Conservation (phyloP, 208 protist species). For the Phytomonas serpens region DNA sequence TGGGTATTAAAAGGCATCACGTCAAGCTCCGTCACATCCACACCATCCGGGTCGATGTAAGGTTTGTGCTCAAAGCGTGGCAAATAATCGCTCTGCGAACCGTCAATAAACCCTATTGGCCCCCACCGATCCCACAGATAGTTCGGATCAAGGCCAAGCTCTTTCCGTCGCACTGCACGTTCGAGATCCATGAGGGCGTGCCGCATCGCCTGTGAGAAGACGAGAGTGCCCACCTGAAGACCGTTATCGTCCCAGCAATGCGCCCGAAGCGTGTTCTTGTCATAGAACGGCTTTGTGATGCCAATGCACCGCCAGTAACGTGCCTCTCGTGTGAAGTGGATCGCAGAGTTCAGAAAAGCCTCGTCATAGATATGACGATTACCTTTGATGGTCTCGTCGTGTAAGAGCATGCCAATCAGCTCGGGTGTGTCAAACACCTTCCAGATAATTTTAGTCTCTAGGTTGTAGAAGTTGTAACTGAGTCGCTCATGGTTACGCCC, state of each 20-base stretch:
- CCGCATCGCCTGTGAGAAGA: constrained; percentile 83
- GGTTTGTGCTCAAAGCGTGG: constrained; percentile 85
- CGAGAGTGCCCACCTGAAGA: constrained; percentile 71
- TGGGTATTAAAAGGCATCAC: constrained; percentile 85
- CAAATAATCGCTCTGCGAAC: constrained; percentile 66
- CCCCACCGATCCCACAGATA: constrained; percentile 90
- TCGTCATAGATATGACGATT: constrained; percentile 55
- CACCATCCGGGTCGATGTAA: constrained; percentile 84
- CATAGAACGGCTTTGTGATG: constrained; percentile 87
- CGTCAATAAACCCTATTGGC: constrained; percentile 87
- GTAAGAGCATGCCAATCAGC: constrained; percentile 72
- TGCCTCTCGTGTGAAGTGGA: constrained; percentile 74
- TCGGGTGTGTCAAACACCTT: constrained; percentile 85
- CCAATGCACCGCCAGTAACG: constrained; percentile 89
- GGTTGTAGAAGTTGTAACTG: constrained; percentile 72
- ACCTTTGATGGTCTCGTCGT: constrained; percentile 82
- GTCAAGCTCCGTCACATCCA: constrained; percentile 84
- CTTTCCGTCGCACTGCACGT: constrained; percentile 70
- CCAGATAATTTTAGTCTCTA: constrained; percentile 87
- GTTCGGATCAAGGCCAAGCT: constrained; percentile 75
- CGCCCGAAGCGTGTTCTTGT: constrained; percentile 68
- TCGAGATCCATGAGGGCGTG: constrained; percentile 88
- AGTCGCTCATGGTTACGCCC: constrained; percentile 41
- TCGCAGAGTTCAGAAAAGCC: constrained; percentile 59
- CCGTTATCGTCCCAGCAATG: constrained; percentile 87